These are phyloP conservation scores for Penicillium arizonense DNA, from an alignment of 495 filamentous ascomycete genomes.

Conservation along the genomic window DNA sequence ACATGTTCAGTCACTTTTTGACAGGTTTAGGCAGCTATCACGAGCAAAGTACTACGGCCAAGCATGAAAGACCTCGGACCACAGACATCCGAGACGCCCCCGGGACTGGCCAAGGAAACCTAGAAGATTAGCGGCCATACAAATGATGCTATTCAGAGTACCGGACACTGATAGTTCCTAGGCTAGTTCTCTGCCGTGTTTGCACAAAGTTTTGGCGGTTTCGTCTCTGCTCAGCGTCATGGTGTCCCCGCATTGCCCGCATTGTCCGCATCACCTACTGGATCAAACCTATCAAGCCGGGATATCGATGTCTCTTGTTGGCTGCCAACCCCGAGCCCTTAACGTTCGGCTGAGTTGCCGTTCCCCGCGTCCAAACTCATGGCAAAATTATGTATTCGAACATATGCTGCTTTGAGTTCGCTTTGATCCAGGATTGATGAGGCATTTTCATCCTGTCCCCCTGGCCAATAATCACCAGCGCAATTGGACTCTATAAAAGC, in stretches of 20 bases:
- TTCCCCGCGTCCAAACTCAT: neutral
- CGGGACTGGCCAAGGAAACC: neutral
- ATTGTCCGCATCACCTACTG: slow-evolving; percentile 4
- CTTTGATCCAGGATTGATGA: neutral
- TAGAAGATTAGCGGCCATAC: too few species aligned
- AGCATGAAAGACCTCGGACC: neutral
- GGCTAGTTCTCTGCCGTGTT: neutral
- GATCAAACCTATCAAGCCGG: neutral
- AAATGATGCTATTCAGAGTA: too few species aligned
- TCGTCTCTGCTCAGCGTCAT: slow-evolving; percentile 9
- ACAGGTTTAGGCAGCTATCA: neutral
- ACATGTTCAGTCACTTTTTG: neutral
- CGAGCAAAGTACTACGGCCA: neutral
- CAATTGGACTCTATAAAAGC: slow-evolving; percentile 3
- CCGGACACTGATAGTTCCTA: neutral
- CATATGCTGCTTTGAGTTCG: slow-evolving; percentile 3
- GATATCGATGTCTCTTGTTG: neutral
- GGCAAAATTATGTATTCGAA: slow-evolving; percentile 1
- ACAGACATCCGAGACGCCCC: slow-evolving; percentile 1
- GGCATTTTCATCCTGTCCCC: neutral
- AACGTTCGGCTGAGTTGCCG: slow-evolving; percentile 8
- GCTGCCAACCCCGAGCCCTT: neutral
- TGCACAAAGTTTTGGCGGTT: neutral
- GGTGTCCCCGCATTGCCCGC: slow-evolving; percentile 13
- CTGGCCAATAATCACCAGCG: neutral